Percentiles rank a stretch among this genome's conserved stretches.
These are phyloP conservation scores for Rutstroemia sp. DNA, from an alignment of 2,329 filamentous ascomycete species.

Conservation along the genomic window DNA sequence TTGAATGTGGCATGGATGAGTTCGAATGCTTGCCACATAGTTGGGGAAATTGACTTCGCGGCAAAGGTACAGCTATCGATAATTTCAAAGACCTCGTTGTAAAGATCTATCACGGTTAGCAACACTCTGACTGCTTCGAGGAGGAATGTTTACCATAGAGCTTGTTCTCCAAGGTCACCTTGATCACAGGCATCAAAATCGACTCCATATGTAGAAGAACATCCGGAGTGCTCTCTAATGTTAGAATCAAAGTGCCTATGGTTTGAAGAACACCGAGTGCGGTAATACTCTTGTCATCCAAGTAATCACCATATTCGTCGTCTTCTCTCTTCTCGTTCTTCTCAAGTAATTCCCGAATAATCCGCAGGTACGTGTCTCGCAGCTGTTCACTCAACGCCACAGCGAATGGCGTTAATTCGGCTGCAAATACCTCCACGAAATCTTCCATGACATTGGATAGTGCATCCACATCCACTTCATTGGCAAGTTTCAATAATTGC, in stretches of 20 bases:
- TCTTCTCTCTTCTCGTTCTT: slow-evolving; percentile 72
- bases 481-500: slow-evolving; percentile 90
- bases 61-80: slow-evolving; percentile 99
- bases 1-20: slow-evolving; percentile 97
- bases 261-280: slow-evolving; percentile 94
- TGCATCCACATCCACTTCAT: slow-evolving; percentile 96
- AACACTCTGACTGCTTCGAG: neutral
- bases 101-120: slow-evolving; percentile 56
- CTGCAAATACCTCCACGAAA: slow-evolving; percentile 97
- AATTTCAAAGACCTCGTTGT: slow-evolving; percentile 98
- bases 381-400: slow-evolving; percentile 94
- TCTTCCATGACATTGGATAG: slow-evolving; percentile 99
- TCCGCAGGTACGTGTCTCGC: slow-evolving; percentile 90
- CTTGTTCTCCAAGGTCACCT: slow-evolving; percentile 94
- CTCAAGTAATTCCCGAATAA: slow-evolving; percentile 84
- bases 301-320: slow-evolving; percentile 77
- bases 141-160: slow-evolving; percentile 60
- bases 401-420: slow-evolving; percentile 92
- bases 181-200: slow-evolving; percentile 94
- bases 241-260: slow-evolving; percentile 93
- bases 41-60: slow-evolving; percentile 87
- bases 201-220: slow-evolving; percentile 91
- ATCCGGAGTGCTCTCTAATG: slow-evolving; percentile 92
- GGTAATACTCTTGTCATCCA: slow-evolving; percentile 98
- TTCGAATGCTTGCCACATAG: slow-evolving; percentile 98